These are phyloP conservation scores for Leishmania aethiopica DNA, from an alignment of 208 protist genomes.

Conservation along the genomic window DNA sequence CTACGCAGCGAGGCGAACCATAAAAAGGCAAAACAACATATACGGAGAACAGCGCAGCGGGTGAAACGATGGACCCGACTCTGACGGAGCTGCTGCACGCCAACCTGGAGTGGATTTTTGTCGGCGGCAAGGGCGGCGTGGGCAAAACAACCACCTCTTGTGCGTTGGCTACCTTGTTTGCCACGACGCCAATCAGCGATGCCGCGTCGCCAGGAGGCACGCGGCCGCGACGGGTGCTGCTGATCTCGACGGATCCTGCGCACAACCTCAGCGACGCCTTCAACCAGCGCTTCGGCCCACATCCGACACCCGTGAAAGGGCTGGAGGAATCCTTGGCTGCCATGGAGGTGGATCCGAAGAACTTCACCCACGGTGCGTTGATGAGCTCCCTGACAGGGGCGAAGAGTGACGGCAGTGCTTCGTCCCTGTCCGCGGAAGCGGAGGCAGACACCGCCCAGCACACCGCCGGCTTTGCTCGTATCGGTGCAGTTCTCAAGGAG, in stretches of 20 bases:
- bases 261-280: conserved; percentile 99
- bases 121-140: conserved; percentile 99
- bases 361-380: conserved; percentile 37
- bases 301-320: conserved; percentile 90
- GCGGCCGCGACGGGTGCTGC: conserved; percentile 85
- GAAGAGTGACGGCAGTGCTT: not conserved
- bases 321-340: conserved; percentile 79
- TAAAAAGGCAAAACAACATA: too few relatives aligned
- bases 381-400: conserved; percentile 5
- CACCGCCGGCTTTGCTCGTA: conserved; percentile 34
- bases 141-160: conserved; percentile 97
- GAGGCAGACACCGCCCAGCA: not conserved
- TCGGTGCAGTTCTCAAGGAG: conserved; percentile 57
- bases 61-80: conserved; percentile 42
- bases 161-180: conserved; percentile 92
- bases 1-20: not conserved
- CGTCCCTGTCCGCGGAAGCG: not conserved
- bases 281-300: conserved; percentile 92
- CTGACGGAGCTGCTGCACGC: conserved; percentile 45
- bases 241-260: conserved; percentile 99
- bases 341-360: conserved; percentile 94
- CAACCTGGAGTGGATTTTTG: conserved; percentile 79
- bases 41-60: not conserved
- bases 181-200: conserved; percentile 68
- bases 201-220: conserved; percentile 5